Evolutionary conservation across 768 basidiomycete species (phyloP).

Genomic region (Pilatotrama ljubarskyi): DNA sequence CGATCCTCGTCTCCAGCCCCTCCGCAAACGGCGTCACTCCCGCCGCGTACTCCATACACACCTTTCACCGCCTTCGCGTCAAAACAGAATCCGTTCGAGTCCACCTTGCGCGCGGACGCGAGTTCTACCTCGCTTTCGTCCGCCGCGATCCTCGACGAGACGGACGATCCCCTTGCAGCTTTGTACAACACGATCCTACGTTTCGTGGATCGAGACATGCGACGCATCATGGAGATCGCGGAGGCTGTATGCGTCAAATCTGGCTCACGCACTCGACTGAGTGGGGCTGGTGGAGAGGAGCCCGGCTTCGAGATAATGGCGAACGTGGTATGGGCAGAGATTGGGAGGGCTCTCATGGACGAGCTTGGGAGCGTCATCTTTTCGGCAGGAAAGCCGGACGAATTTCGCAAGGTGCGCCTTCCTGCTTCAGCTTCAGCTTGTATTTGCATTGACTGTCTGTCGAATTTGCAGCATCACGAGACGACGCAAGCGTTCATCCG

Average conservation of each 20-base stretch:
- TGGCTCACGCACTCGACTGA: slow-evolving; percentile 25
- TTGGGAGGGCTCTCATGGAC: slow-evolving; percentile 77
- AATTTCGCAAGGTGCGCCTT: slow-evolving; percentile 75
- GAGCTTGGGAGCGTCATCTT: slow-evolving; percentile 85
- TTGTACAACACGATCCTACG: slow-evolving; percentile 81
- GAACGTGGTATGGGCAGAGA: slow-evolving; percentile 86
- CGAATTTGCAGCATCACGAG: slow-evolving; percentile 67
- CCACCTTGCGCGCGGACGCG: slow-evolving; percentile 29
- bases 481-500: slow-evolving; percentile 81
- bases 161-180: slow-evolving; percentile 66
- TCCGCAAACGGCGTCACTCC: slow-evolving; percentile 49
- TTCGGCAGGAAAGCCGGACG: slow-evolving; percentile 87
- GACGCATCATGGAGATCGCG: slow-evolving; percentile 72
- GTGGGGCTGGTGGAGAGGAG: slow-evolving; percentile 11
- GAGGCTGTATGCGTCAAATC: slow-evolving; percentile 63
- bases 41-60: slow-evolving; percentile 57
- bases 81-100: slow-evolving; percentile 42
- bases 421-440: neutral
- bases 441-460: neutral
- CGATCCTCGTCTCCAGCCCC: slow-evolving; percentile 12
- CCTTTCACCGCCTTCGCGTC: slow-evolving; percentile 49
- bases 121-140: slow-evolving; percentile 28
- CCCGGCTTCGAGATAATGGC: slow-evolving; percentile 79
- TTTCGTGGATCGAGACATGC: slow-evolving; percentile 77
- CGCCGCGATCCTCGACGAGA: slow-evolving; percentile 61